Evolutionary conservation across 495 filamentous ascomycete genomes (phyloP).

Genomic region (Diplogelasinospora grovesii): DNA sequence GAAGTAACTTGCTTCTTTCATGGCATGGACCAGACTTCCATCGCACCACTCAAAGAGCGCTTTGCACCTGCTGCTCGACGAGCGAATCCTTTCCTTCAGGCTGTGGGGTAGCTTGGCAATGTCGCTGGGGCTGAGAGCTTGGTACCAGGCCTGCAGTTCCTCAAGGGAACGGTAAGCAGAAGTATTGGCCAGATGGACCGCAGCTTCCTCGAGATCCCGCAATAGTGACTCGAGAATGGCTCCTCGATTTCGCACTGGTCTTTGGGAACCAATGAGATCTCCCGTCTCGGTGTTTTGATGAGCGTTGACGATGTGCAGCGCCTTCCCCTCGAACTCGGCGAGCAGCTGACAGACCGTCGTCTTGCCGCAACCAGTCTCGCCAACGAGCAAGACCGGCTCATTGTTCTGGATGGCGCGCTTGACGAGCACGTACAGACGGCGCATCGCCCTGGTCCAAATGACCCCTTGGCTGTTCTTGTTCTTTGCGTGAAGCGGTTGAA

Average conservation of each 20-base stretch:
- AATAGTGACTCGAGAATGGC: conserved; percentile 59
- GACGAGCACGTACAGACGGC: conserved; percentile 78
- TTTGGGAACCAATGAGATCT: conserved; percentile 91
- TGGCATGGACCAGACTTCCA: conserved; percentile 88
- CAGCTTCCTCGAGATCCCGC: conserved; percentile 50
- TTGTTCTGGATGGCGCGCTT: conserved; percentile 79
- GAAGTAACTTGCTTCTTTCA: conserved; percentile 85
- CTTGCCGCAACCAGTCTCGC: conserved; percentile 96
- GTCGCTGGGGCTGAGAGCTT: conserved; percentile 19
- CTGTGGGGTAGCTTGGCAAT: conserved; percentile 38
- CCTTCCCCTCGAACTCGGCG: conserved; percentile 65
- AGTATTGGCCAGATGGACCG: conserved; percentile 27
- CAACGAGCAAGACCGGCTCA: conserved; percentile 89
- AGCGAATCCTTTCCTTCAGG: conserved; percentile 50
- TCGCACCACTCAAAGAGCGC: conserved; percentile 96
- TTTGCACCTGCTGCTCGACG: conserved; percentile 56
- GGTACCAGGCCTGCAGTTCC: conserved; percentile 36
- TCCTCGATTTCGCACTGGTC: conserved; percentile 79
- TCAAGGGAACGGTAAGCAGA: conserved; percentile 24
- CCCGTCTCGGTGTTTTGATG: conserved; percentile 97
- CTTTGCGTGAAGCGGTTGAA: conserved; percentile 45
- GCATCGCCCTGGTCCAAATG: conserved; percentile 94
- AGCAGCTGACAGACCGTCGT: conserved; percentile 93
- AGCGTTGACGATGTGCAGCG: conserved; percentile 86
- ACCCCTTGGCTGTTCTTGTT: conserved; percentile 50